Base-by-base conservation (phyloP, 225 moss, liverwort and hornwort genomes). In the Pseudisothecium myosuroides region DNA sequence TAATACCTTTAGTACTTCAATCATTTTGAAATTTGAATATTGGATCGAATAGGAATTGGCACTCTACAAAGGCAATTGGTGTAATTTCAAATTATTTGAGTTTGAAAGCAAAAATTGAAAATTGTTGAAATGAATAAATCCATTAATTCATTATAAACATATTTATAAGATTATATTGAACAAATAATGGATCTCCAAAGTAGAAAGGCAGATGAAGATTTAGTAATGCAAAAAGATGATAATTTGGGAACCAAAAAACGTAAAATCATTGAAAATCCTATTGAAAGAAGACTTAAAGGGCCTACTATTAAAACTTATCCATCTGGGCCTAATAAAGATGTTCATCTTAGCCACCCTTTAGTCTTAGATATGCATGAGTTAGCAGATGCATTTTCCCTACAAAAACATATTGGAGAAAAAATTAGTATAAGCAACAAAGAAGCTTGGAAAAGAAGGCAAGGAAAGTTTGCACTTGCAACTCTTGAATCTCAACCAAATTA, bases 401-500 rank as follows among this genome's bases (percentile, higher is more conserved):
- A 67, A 88, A 67, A 84, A 16, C 23, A 68, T 18, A 26, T 12
- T 26, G 10, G 6, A 2, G 67, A 85, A 54, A 65, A 28, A 39
- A 5, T 15, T 54, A 91, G 73, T 74, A 43, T 83, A 73, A 90
- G 39, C n/a, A n/a, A 20, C 56, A 90, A 90, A 41, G 93, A 93
- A 86, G 85, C 85, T 19, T 94, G 93, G 94, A 94, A 93, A 67
- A 72, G 81, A 26, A 80, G 76, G 29, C 32, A 71, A 32, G 91
- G 93, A 68, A 93, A 93, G 32, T 94, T 92, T 90, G 83, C 76
- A 29, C 15, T 83, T 32, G 89, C 91, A 85, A 92, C 88, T 22
- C 36, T 49, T 1, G 55, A 93, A 86, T 43, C 89, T 4, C 22
- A 90, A 90, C 88, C 76, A 11, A 2, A 86, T 43, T 93, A 93